Evolutionary conservation across 352 stramenopile genomes (phyloP), one percentile per base, ranked within the genome.

Genomic region (Pythium sp.): DNA sequence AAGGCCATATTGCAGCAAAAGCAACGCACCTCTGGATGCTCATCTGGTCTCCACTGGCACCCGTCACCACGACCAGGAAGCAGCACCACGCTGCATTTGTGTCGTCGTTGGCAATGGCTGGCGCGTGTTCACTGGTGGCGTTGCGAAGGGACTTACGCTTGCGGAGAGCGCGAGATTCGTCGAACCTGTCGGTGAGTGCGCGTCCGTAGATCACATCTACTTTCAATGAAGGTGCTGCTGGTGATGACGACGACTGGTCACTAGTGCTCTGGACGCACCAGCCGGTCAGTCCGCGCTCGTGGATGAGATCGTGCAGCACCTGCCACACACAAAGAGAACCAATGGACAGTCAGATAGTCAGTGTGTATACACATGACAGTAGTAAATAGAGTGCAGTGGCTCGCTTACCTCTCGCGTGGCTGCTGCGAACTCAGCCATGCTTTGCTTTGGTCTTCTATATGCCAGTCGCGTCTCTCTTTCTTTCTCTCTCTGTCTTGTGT

Each of bases 81-180:
- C 71, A 73, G 61, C 72, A 75, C 62, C 67, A 68, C 14, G 47
- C 67, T 36, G 32, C 32, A 15, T 46, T 68, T 36, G 70, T 20
- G 32, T 74, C 67, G 1, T 55, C 36, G 15, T 53, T 62, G 30
- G 49, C 41, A 30, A 43, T 43, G 24, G 20, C 38, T 65, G 15
- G 8, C 1, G 15, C 47, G 15, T 56, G 49, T 47, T 28, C 47
- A 38, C 51, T 41, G 15, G 65, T 77, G 9, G 68, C 57, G 43
- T 82, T 84, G 38, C 78, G 80, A 30, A 74, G 77, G 28, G 74
- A 36, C 46, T 88, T 88, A 22, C 78, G 80, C 56, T 80, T 86
- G 41, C 74, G 74, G 15, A 75, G 68, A 32, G 75, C 69, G 9
- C 80, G 76, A 30, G 77, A 70, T 49, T 86, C 80, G 61, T 84